phyloP scores from a whole-genome alignment of 805 yeast genomes.

The Kluyveromyces dobzhanskii region DNA sequence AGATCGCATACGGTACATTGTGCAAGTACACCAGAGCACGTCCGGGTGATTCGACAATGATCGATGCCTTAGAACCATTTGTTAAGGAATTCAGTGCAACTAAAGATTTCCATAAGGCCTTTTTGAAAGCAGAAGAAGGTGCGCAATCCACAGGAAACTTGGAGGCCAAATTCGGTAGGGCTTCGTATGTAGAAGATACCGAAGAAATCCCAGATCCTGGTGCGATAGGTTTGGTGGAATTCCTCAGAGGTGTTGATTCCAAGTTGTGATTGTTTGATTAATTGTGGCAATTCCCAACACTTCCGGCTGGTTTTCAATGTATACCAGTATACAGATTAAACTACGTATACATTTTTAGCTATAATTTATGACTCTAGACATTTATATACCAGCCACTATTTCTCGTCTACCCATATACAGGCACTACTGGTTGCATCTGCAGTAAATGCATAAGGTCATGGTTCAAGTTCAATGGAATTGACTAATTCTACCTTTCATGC shows the following conservation, averaged over 20 bases:
- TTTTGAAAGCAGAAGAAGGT: slow-evolving; percentile 61
- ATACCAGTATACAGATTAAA: too few species aligned
- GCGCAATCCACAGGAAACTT: slow-evolving; percentile 67
- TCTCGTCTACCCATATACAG: too few species aligned
- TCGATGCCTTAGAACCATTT: slow-evolving; percentile 87
- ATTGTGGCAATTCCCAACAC: too few species aligned
- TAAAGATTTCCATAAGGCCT: slow-evolving; percentile 50
- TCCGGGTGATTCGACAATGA: slow-evolving; percentile 77
- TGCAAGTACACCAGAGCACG: slow-evolving; percentile 86
- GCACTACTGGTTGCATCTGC: too few species aligned
- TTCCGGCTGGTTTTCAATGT: too few species aligned
- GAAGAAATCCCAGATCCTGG: slow-evolving; percentile 84
- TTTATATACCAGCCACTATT: too few species aligned
- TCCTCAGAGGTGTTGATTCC: slow-evolving; percentile 32
- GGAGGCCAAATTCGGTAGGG: slow-evolving; percentile 87
- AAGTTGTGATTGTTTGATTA: too few species aligned
- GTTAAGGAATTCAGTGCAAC: slow-evolving; percentile 49
- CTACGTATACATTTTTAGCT: too few species aligned
- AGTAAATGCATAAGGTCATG: too few species aligned
- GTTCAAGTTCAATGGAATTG: too few species aligned
- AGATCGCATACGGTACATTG: slow-evolving; percentile 57
- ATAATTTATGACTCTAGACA: too few species aligned
- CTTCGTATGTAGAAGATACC: slow-evolving; percentile 81
- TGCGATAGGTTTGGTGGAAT: slow-evolving; percentile 73
- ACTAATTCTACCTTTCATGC: too few species aligned